Evolutionary conservation across 164 flowering plant genomes (phyloP), one percentile per base, ranked within the genome.

Genomic region (Vitis rotundifolia): DNA sequence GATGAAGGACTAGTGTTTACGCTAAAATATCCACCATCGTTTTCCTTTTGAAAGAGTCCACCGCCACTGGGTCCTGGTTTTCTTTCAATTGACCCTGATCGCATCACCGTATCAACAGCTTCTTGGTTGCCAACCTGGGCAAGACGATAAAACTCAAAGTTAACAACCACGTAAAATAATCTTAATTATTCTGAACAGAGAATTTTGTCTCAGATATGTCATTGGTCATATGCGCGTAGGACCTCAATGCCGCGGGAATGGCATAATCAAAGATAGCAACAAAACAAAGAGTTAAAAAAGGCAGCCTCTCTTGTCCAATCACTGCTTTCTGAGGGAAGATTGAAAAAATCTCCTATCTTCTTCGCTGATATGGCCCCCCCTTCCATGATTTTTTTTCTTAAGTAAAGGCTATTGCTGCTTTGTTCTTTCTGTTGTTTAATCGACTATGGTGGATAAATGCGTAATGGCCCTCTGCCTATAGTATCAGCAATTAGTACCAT

Each of bases 91-190:
- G 63, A 63, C 69, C 78, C 68, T n/a, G 61, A 59, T 61, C 57
- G 64, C 52, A 49, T 67, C 26, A 86, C 83, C 1, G 75, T 76
- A 72, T 90, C 90, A 64, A 87, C 70, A 50, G 88, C 95, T 80
- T 93, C 98, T 76, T 91, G 96, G 81, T 88, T 87, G 53, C 90
- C 82, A 74, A 94, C 98, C 97, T 93, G 66, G 14, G 44, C n/a
- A 69, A 72, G 64, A 68, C 12, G 15, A 22, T 16, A 9, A 48
- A 53, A 29, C 16, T 69, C 52, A 12, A 51, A 49, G 16, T 5
- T 73, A 22, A 37, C 6, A 51, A 49, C 8, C 31, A 50, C 13
- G 2, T 58, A 58, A 22, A 69, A 49, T 18, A 1, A 60, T 5
- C n/a, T 19, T 2, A 22, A 53, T 47, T 12, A 31, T 49, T 28